phyloP scores from a whole-genome alignment of 495 filamentous ascomycete species.

The Hypoxylon intermedium region DNA sequence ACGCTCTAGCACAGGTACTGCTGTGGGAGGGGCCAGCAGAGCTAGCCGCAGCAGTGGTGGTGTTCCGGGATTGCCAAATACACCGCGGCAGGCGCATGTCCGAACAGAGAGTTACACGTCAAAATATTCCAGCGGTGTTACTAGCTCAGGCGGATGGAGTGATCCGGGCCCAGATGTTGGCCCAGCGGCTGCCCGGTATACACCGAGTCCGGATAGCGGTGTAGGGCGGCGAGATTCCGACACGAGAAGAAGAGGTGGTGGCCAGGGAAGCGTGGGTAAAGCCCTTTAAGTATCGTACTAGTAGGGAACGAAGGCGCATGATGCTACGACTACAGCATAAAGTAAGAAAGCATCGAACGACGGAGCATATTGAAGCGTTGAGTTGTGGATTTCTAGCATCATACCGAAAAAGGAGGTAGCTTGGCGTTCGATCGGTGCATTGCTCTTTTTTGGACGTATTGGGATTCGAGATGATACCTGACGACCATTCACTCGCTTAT shows the following conservation, averaged over 20 bases:
- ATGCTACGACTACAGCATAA: not conserved
- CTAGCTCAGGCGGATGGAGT: conserved; percentile 54
- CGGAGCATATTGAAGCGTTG: conserved; percentile 12
- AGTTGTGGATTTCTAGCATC: conserved; percentile 16
- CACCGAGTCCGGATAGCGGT: conserved; percentile 33
- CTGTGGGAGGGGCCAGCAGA: conserved; percentile 16
- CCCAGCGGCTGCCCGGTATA: conserved; percentile 42
- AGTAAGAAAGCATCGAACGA: conserved; percentile 8
- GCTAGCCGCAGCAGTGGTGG: conserved; percentile 30
- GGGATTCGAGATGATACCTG: conserved; percentile 27
- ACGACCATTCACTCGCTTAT: conserved; percentile 27
- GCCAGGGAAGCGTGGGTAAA: conserved; percentile 48
- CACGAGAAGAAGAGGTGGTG: conserved; percentile 32
- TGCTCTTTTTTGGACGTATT: conserved; percentile 30
- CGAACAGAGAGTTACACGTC: conserved; percentile 49
- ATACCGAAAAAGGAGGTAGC: conserved; percentile 24
- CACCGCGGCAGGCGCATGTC: conserved; percentile 32
- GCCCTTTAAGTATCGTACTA: conserved; percentile 39
- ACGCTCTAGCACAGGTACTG: conserved; percentile 26
- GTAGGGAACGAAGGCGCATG: not conserved
- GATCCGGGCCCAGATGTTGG: conserved; percentile 62
- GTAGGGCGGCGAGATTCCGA: conserved; percentile 19
- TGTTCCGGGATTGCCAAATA: conserved; percentile 18
- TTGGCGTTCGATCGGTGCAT: conserved; percentile 27
- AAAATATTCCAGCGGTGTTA: conserved; percentile 57